These are phyloP conservation scores for Mollisia scopiformis DNA, from an alignment of 2,329 filamentous ascomycete genomes.

Conservation along the genomic window DNA sequence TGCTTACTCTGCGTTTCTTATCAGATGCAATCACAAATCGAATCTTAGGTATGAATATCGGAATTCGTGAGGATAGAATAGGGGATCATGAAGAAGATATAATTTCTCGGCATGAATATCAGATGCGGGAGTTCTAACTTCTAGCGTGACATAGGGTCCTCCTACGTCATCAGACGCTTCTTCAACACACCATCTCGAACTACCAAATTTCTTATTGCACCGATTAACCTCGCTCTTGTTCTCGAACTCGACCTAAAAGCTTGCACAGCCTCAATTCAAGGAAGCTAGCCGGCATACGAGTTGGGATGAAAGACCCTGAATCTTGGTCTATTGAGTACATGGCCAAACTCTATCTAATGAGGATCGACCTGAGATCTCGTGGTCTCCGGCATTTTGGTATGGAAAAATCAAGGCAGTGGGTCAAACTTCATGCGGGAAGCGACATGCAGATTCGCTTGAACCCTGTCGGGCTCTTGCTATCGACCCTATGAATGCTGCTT, in stretches of 20 bases:
- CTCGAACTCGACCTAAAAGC: neutral
- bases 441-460: neutral
- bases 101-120: neutral
- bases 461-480: neutral
- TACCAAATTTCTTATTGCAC: neutral
- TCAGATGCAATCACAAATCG: neutral
- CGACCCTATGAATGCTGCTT: neutral
- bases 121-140: no score
- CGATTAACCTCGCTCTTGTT: neutral
- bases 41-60: neutral
- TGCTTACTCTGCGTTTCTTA: neutral
- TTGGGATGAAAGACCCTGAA: neutral
- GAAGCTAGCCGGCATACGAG: neutral
- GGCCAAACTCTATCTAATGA: neutral
- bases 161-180: neutral
- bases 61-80: neutral
- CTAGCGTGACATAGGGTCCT: neutral
- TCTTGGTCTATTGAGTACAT: neutral
- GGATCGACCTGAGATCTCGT: neutral
- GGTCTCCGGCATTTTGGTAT: neutral
- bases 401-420: conserved; percentile 4
- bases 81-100: neutral
- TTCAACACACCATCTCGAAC: neutral
- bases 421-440: neutral
- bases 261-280: conserved; percentile 10